phyloP scores from a whole-genome alignment of 129 eudicot species.

The Flaveria bidentis region DNA sequence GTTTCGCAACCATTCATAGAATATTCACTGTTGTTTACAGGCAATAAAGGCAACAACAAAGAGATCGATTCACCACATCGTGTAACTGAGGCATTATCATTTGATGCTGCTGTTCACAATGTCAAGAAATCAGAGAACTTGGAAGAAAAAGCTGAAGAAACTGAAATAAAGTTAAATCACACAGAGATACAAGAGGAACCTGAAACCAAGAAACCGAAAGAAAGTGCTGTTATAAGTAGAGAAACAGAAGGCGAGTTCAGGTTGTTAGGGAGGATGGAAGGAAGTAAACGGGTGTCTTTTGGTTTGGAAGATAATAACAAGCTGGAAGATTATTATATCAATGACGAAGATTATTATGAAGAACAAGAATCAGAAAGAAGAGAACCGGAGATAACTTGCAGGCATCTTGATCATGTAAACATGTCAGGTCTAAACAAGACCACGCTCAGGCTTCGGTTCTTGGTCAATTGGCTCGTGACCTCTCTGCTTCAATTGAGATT shows the following conservation, averaged over 20 bases:
- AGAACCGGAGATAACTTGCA: slow-evolving; percentile 42
- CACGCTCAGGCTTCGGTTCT: slow-evolving; percentile 36
- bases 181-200: slow-evolving; percentile 39
- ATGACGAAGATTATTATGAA: slow-evolving; percentile 40
- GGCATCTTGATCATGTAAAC: slow-evolving; percentile 50
- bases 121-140: slow-evolving; percentile 32
- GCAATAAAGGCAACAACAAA: slow-evolving; percentile 23
- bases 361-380: slow-evolving; percentile 42
- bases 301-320: slow-evolving; percentile 32
- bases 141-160: slow-evolving; percentile 23
- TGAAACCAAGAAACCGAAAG: slow-evolving; percentile 38
- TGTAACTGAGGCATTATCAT: slow-evolving; percentile 30
- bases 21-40: slow-evolving; percentile 19
- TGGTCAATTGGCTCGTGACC: slow-evolving; percentile 49
- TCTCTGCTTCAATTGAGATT: slow-evolving; percentile 38
- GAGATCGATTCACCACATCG: slow-evolving; percentile 26
- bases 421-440: slow-evolving; percentile 48
- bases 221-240: slow-evolving; percentile 41
- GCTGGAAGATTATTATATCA: slow-evolving; percentile 34
- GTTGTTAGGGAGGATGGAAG: slow-evolving; percentile 43
- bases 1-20: too few species aligned
- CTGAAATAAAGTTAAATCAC: slow-evolving; percentile 15
- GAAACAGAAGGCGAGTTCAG: slow-evolving; percentile 47
- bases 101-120: slow-evolving; percentile 45
- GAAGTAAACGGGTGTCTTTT: slow-evolving; percentile 43